Evolutionary conservation across 2,329 filamentous ascomycete genomes (phyloP).

Genomic region (Acephala macrosclerotiorum): DNA sequence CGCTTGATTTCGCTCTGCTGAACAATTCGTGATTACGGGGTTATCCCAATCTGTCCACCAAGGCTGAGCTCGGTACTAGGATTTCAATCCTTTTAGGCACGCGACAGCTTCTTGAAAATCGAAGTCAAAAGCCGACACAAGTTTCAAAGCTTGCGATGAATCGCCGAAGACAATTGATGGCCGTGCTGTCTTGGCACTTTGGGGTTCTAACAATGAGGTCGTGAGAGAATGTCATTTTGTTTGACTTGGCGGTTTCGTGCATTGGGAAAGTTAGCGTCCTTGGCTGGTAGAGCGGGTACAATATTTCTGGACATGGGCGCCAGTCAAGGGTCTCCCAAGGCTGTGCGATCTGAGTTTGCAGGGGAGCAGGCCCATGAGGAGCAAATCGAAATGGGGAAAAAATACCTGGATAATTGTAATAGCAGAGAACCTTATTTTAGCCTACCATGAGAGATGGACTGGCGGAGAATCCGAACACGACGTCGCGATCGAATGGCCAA

Average conservation of each 20-base stretch:
- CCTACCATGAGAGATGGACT: not conserved
- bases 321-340: not conserved
- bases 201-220: not conserved
- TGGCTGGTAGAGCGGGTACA: slow-evolving; percentile 1
- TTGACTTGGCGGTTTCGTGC: slow-evolving; percentile 27
- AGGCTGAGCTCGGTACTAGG: slow-evolving; percentile 3
- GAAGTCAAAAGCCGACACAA: not conserved
- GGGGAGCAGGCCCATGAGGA: not conserved
- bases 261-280: not conserved
- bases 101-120: not conserved
- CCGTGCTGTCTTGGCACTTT: not conserved
- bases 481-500: not conserved
- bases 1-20: not conserved
- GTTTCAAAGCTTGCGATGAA: not conserved
- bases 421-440: slow-evolving; percentile 6
- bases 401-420: not conserved
- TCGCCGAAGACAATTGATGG: not conserved
- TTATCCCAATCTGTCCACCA: not conserved
- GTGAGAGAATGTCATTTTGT: slow-evolving; percentile 12
- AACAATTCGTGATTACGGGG: not conserved
- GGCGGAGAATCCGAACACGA: not conserved
- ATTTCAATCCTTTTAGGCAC: slow-evolving; percentile 3
- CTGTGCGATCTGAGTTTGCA: slow-evolving; percentile 11
- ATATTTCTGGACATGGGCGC: not conserved
- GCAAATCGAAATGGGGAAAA: not conserved